phyloP scores from a whole-genome alignment of 805 yeast species.

The Brettanomyces anomalus region DNA sequence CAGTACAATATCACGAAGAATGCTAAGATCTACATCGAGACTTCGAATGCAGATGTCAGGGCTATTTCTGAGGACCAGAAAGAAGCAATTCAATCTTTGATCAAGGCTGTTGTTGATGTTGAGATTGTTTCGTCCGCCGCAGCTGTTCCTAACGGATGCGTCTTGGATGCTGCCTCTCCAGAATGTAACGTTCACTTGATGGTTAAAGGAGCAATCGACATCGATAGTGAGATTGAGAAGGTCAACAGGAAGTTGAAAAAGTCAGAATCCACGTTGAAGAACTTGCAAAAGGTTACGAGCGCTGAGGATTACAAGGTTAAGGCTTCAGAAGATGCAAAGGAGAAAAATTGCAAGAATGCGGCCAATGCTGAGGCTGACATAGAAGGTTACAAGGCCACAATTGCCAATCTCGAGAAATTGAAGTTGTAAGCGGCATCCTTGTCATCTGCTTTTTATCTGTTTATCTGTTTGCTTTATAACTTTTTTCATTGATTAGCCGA shows the following conservation, averaged over 20 bases:
- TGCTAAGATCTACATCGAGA: slow-evolving; percentile 78
- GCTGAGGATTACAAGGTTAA: slow-evolving; percentile 76
- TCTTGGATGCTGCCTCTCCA: slow-evolving; percentile 71
- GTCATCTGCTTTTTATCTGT: too few species aligned
- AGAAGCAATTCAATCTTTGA: slow-evolving; percentile 81
- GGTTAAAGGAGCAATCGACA: slow-evolving; percentile 90
- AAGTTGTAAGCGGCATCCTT: slow-evolving; percentile 44
- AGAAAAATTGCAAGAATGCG: slow-evolving; percentile 56
- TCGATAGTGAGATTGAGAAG: slow-evolving; percentile 83
- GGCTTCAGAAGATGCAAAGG: slow-evolving; percentile 77
- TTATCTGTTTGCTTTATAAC: too few species aligned
- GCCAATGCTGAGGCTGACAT: slow-evolving; percentile 78
- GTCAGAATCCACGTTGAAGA: slow-evolving; percentile 48
- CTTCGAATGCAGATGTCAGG: slow-evolving; percentile 37
- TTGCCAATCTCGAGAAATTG: slow-evolving; percentile 73
- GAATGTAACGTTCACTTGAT: slow-evolving; percentile 79
- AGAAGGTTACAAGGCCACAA: slow-evolving; percentile 81
- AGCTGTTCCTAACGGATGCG: slow-evolving; percentile 84
- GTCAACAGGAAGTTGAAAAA: slow-evolving; percentile 68
- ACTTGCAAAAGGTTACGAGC: slow-evolving; percentile 59
- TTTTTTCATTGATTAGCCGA: too few species aligned
- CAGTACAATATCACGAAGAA: slow-evolving; percentile 85
- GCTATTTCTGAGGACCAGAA: slow-evolving; percentile 59
- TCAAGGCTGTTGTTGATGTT: slow-evolving; percentile 80
- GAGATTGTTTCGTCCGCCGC: slow-evolving; percentile 45